These are phyloP conservation scores for Pleurostoma richardsiae DNA, from an alignment of 2,329 filamentous ascomycete genomes.

Conservation along the genomic window DNA sequence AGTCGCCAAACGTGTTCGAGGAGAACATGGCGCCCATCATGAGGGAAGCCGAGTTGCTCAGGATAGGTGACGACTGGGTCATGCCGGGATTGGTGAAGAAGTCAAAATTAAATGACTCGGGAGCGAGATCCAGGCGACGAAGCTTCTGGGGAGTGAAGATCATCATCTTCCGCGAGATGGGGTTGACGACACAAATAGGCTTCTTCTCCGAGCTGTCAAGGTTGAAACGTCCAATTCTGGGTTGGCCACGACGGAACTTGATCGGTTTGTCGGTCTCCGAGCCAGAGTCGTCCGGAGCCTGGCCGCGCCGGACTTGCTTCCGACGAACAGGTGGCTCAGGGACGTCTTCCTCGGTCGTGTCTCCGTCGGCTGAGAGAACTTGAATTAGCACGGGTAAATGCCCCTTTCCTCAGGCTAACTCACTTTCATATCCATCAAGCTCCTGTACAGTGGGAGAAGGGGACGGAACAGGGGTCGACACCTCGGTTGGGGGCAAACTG, in stretches of 20 bases:
- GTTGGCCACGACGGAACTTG: slow-evolving; percentile 43
- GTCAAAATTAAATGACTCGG: slow-evolving; percentile 48
- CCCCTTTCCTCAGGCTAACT: slow-evolving; percentile 28
- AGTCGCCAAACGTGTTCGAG: slow-evolving; percentile 49
- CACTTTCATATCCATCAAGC: slow-evolving; percentile 55
- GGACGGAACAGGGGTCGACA: slow-evolving; percentile 25
- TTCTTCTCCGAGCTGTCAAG: slow-evolving; percentile 50
- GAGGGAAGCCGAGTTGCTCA: slow-evolving; percentile 65
- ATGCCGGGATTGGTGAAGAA: slow-evolving; percentile 30
- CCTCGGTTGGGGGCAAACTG: slow-evolving; percentile 23
- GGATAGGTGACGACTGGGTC: slow-evolving; percentile 45
- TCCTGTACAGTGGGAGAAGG: slow-evolving; percentile 30
- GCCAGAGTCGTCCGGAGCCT: slow-evolving; percentile 36
- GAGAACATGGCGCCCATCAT: slow-evolving; percentile 73
- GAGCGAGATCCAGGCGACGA: slow-evolving; percentile 45
- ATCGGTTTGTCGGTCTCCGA: slow-evolving; percentile 44
- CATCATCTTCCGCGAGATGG: slow-evolving; percentile 55
- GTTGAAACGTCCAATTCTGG: slow-evolving; percentile 49
- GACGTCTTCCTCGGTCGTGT: slow-evolving; percentile 57
- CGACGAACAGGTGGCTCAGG: slow-evolving; percentile 43
- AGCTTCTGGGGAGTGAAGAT: slow-evolving; percentile 53
- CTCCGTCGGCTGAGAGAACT: slow-evolving; percentile 45
- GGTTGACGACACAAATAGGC: slow-evolving; percentile 54
- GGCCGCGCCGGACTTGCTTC: slow-evolving; percentile 29
- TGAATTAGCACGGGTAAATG: slow-evolving; percentile 29